Evolutionary conservation across 2,329 filamentous ascomycete species (phyloP), one percentile per base, ranked within the genome.

Genomic region (Diaporthe batatas): DNA sequence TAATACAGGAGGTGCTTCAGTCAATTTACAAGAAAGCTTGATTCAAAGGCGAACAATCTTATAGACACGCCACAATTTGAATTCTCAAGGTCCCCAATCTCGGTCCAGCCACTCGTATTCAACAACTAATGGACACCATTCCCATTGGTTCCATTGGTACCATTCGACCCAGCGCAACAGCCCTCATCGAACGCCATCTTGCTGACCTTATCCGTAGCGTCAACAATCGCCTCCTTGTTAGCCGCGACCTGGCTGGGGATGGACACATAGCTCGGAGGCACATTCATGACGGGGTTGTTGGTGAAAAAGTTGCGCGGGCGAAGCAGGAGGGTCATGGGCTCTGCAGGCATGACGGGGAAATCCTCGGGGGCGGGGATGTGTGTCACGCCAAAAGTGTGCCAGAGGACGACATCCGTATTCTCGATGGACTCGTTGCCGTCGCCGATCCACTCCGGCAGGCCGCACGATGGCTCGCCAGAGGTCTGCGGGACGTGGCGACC

Each of bases 341-440:
- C 93, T 0, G 90, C 93, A 0, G 94, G 94, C 95, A 98, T 98
- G 77, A 98, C 87, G 39, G 95, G 95, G 85, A 94, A 98, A 82
- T 98, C 95, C 80, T 98, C 95, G 0, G 95, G 94, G 0, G 93
- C 86, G 0, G 95, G 95, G 85, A 98, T 96, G 81, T 98, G 95
- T 0, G 93, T 96, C 47, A 98, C 87, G 47, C 95, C 95, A 79
- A 98, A 98, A 0, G 94, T 97, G 83, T 98, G 95, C 95, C 95
- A 98, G 21, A 98, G 88, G 1, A 98, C 95, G 39, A 98, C 84
- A 80, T 98, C 94, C 0, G 91, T 93, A 85, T 98, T 93, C 71
- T 93, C 93, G 76, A 97, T 91, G 34, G 85, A 88, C 72, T 89
- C 90, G 58, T 84, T 84, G 16, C 93, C 91, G 74, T 94, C 90